Evolutionary conservation across 768 basidiomycete species (phyloP), one percentile per base, ranked within the genome.

Genomic region (Collybia sordida): DNA sequence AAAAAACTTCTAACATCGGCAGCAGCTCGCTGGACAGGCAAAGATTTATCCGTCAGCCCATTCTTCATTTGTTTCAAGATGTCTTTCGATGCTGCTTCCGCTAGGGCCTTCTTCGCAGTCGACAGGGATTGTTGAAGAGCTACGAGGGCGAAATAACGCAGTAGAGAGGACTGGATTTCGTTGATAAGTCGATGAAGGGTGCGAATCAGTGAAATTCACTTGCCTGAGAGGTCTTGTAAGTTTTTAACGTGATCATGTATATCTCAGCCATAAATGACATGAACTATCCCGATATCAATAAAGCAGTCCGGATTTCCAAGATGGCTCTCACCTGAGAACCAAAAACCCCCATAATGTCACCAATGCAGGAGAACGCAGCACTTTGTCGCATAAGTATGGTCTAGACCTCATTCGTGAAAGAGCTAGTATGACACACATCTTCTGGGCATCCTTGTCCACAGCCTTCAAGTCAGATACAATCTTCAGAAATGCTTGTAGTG

Each of bases 231-330:
- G 86, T 82, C 53, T 81, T 88, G 57, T 80, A 77, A 0, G 86
- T 80, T 64, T 85, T 92, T 37, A 90, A 65, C 0, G 85, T 74
- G 0, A 83, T 72, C 1, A 75, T 71, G 17, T 82, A 71, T 27
- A 95, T 88, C 63, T 98, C 96, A 23, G 86, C 79, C 83, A 95
- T 88, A 58, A 94, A 88, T 0, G 94, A 97, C 94, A 98, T 96
- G 64, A 94, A 85, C 92, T 98, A 54, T 1, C 42, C 25, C 23
- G 15, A 31, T 28, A 9, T 36, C 14, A 52, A 36, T 19, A 15
- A n/a, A 52, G 18, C 42, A 19, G 21, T 11, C n/a, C 25, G 15
- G 34, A 37, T 52, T 21, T 17, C 7, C 11, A 19, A 19, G 21
- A 9, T 45, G 15, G 12, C 60, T 85, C 31, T 48, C 63, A 90